These are phyloP conservation scores for Capsella bursapastoris DNA, from an alignment of 345 rosid species.

Conservation along the genomic window DNA sequence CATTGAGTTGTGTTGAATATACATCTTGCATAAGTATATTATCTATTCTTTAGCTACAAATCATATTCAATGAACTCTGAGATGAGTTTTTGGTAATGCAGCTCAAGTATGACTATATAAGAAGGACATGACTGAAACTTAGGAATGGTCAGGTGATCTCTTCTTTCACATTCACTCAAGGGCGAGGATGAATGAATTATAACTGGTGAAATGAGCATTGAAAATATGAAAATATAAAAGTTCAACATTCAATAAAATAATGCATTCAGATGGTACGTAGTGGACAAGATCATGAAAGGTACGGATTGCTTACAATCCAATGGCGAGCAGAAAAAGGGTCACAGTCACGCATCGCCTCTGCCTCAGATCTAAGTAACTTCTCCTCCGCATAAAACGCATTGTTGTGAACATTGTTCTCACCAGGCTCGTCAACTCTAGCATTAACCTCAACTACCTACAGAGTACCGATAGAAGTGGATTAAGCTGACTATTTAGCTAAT, in stretches of 20 bases:
- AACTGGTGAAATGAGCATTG: neutral
- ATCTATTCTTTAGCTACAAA: neutral
- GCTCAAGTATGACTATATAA: constrained; percentile 5
- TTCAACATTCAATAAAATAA: neutral
- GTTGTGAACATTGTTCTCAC: constrained; percentile 77
- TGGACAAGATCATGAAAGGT: constrained; percentile 27
- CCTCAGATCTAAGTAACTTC: constrained; percentile 70
- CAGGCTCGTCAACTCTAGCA: constrained; percentile 76
- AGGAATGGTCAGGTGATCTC: neutral
- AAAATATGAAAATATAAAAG: neutral
- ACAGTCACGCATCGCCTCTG: constrained; percentile 84
- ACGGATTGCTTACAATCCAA: constrained; percentile 77
- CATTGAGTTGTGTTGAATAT: neutral
- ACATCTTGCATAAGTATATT: neutral
- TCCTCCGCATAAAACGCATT: constrained; percentile 93
- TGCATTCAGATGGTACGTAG: constrained; percentile 9
- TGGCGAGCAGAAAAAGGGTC: constrained; percentile 82
- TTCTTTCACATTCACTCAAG: neutral
- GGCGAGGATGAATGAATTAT: constrained; percentile 1
- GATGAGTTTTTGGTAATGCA: neutral
- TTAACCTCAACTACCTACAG: constrained; percentile 83
- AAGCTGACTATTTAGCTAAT: neutral
- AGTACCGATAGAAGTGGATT: constrained; percentile 45
- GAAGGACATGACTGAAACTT: constrained; percentile 11
- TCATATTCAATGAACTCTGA: neutral